Evolutionary conservation across 805 yeast species (phyloP), one percentile per base, ranked within the genome.

Genomic region (Candida coleopterorum): DNA sequence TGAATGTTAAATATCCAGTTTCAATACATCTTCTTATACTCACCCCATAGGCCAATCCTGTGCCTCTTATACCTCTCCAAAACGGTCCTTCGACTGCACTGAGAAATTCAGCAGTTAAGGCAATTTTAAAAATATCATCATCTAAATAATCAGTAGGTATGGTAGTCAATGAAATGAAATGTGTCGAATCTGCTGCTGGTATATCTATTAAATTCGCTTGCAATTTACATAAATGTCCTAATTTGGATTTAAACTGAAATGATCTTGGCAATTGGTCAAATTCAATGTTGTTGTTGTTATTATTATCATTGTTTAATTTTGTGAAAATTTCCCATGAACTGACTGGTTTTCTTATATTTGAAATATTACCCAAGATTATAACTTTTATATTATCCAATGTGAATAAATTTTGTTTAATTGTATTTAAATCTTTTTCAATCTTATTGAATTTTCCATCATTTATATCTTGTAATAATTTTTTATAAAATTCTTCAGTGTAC

Each of bases 1-100:
- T 71, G 49, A 81, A 85, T 4, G 70, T 68, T 43, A 90, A 58
- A 36, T 71, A 75, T 3, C 94, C 90, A 27, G 75, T 62, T 46
- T 87, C 96, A 9, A 75, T 52, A 43, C 73, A 71, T 32, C 76
- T 68, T 29, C 68, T 53, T 47, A 86, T 68, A 37, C 65, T 68
- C 1, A 90, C 93, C 25, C 96, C 97, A 56, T 93, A 93, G 0
- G 97, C 97, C 29, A 85, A 65, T 2, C 98, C 98, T 1, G 88
- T 74, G 27, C 98, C 98, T 60, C 98, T 76, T 23, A 93, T 85
- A 38, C 94, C 96, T 50, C 86, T 75, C 97, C 97, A 90, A 44
- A 90, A 81, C 24, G 97, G 98, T 3, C 98, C 98, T 57, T 93
- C 98, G 14, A 86, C 87, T 25, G 87, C 83, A 45, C 81, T 84